Percentiles rank a stretch among this genome's conserved stretches.
Conservation (phyloP, 139 green algal species). For the Raphidocelis subcapitata region DNA sequence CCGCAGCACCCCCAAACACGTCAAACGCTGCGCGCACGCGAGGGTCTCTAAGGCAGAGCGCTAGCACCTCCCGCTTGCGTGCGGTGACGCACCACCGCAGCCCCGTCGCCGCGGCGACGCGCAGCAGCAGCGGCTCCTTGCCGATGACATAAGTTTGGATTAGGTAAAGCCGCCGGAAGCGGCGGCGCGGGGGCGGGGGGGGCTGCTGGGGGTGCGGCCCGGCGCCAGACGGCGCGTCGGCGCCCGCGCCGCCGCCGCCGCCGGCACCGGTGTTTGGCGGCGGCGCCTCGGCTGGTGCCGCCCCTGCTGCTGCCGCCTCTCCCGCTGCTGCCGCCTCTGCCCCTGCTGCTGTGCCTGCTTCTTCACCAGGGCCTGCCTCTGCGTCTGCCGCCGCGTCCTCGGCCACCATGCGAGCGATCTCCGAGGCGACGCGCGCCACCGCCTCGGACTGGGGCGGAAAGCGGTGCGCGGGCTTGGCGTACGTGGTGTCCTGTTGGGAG, state of each 20-base stretch:
- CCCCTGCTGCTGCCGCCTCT: not conserved
- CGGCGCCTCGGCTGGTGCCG: not conserved
- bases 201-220: not conserved
- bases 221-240: not conserved
- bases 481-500: conserved; percentile 95
- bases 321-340: not conserved
- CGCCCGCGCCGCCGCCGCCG: not conserved
- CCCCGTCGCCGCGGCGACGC: conserved; percentile 47
- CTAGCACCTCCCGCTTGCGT: conserved; percentile 66
- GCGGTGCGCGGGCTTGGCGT: conserved; percentile 64
- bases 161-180: conserved; percentile 49
- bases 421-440: conserved; percentile 58
- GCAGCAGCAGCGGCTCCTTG: conserved; percentile 81
- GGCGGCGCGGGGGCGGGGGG: not conserved
- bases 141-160: conserved; percentile 79
- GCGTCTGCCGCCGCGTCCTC: conserved; percentile 2
- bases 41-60: conserved; percentile 32
- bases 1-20: not conserved
- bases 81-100: conserved; percentile 52
- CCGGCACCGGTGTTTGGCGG: not conserved
- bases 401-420: conserved; percentile 25
- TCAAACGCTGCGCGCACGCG: not conserved
- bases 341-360: not conserved
- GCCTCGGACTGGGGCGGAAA: conserved; percentile 61
- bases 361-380: not conserved